Evolutionary conservation across 2,329 filamentous ascomycete species (phyloP).

Genomic region (Penicillium thymicola): DNA sequence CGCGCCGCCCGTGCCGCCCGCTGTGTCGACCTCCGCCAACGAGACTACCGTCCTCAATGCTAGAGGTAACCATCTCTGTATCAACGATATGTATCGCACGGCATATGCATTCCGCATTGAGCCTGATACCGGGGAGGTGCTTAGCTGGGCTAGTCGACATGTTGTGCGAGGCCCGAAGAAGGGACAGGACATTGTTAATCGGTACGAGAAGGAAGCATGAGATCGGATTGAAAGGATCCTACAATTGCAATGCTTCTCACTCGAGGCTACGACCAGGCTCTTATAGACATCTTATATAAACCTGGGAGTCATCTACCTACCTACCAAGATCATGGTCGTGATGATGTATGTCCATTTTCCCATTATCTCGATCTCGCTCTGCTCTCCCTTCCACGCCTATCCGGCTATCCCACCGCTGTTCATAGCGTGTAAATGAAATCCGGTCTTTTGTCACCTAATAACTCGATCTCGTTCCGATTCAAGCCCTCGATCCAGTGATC

Average conservation of each 20-base stretch:
- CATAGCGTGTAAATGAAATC: slow-evolving; percentile 65
- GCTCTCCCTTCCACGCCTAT: background rate
- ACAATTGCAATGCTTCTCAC: background rate
- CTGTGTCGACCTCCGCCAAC: background rate
- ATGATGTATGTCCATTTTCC: background rate
- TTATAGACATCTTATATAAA: background rate
- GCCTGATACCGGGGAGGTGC: slow-evolving; percentile 30
- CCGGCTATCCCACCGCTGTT: slow-evolving; percentile 1
- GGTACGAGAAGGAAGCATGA: slow-evolving; percentile 26
- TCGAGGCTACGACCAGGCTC: background rate
- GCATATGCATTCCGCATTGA: slow-evolving; percentile 43
- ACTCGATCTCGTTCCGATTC: slow-evolving; percentile 58
- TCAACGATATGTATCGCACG: slow-evolving; percentile 48
- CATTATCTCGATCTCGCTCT: background rate
- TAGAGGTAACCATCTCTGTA: slow-evolving; percentile 44
- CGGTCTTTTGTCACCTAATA: slow-evolving; percentile 67
- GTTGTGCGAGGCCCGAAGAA: slow-evolving; percentile 47
- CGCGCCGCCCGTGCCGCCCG: slow-evolving; percentile 25
- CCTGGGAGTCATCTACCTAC: too few species aligned
- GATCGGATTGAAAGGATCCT: background rate
- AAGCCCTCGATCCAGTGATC: slow-evolving; percentile 66
- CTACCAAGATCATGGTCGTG: background rate
- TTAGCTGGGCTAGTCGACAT: slow-evolving; percentile 45
- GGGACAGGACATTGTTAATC: slow-evolving; percentile 45
- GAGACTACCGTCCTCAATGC: slow-evolving; percentile 35